A percentile compares a stretch with the other conserved stretches of the same genome.
Evolutionary conservation across 2,329 filamentous ascomycete species (phyloP).

Genomic region (Trichoderma lentiforme): DNA sequence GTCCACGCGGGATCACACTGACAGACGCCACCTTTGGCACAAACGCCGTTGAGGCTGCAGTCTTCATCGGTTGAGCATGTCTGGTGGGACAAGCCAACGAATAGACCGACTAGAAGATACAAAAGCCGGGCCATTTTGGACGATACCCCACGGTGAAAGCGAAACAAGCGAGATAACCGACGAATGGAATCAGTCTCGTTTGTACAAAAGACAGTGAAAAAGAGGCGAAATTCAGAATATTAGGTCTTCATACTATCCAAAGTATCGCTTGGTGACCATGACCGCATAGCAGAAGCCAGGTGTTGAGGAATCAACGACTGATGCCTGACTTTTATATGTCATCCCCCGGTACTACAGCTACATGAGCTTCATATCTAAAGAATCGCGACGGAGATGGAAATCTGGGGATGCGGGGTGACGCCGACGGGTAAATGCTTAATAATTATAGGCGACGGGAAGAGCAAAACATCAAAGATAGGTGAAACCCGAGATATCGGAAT

Average conservation of each 20-base stretch:
- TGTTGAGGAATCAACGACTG: background rate
- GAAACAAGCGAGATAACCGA: background rate
- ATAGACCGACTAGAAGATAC: background rate
- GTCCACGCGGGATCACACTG: conserved; percentile 43
- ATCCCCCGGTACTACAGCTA: background rate
- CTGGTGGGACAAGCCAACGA: background rate
- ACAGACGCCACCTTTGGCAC: conserved; percentile 21
- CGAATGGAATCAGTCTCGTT: background rate
- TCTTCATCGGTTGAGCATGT: conserved; percentile 27
- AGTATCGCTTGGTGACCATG: background rate
- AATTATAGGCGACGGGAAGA: background rate
- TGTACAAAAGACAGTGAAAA: background rate
- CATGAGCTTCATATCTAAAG: background rate
- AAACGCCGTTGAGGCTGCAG: conserved; percentile 33
- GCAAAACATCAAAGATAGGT: background rate
- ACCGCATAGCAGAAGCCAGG: background rate
- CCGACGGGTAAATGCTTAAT: conserved; percentile 10
- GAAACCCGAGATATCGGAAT: background rate
- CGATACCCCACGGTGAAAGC: background rate
- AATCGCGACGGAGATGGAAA: background rate
- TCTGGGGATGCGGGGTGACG: background rate
- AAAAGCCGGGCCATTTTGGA: background rate
- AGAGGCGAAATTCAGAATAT: background rate
- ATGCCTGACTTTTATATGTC: background rate
- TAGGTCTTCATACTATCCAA: background rate